phyloP scores from a whole-genome alignment of 129 eudicot species.

The Flaveria bidentis region DNA sequence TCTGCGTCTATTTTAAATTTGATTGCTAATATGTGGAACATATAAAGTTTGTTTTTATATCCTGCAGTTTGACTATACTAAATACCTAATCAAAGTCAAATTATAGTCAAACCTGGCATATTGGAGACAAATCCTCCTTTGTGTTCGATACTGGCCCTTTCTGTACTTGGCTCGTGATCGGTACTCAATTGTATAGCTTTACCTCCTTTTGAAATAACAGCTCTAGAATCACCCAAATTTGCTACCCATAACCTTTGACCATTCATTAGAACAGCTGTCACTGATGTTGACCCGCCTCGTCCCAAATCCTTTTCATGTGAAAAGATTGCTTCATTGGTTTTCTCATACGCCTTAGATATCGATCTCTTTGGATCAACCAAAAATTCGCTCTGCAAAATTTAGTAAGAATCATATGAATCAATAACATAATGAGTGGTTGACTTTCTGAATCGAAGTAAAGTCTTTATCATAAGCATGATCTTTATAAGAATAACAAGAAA shows the following conservation, averaged over 20 bases:
- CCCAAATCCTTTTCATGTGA: slow-evolving; percentile 52
- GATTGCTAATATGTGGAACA: too few relatives aligned
- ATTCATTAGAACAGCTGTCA: slow-evolving; percentile 63
- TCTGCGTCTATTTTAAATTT: too few relatives aligned
- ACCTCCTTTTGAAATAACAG: slow-evolving; percentile 63
- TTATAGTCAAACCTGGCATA: slow-evolving; percentile 58
- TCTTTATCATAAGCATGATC: slow-evolving; percentile 3
- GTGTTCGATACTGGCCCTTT: slow-evolving; percentile 56
- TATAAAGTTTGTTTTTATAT: not conserved
- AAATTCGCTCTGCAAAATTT: slow-evolving; percentile 46
- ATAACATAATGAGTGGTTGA: slow-evolving; percentile 5
- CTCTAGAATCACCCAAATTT: slow-evolving; percentile 75
- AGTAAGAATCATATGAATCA: not conserved
- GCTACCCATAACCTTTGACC: slow-evolving; percentile 68
- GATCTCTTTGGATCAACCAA: slow-evolving; percentile 60
- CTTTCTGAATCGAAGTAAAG: slow-evolving; percentile 5
- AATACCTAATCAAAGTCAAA: not conserved
- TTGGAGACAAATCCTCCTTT: slow-evolving; percentile 74
- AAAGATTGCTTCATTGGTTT: slow-evolving; percentile 63
- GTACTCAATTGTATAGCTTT: slow-evolving; percentile 59
- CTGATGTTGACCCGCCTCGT: slow-evolving; percentile 75
- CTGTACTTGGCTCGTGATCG: slow-evolving; percentile 68
- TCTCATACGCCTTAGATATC: slow-evolving; percentile 62
- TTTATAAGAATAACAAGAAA: not conserved
- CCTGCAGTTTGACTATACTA: not conserved